A percentile compares a stretch with the other conserved stretches of the same genome.
Conservation (phyloP, 2,329 filamentous ascomycete species). For the Aspergillus ustus region DNA sequence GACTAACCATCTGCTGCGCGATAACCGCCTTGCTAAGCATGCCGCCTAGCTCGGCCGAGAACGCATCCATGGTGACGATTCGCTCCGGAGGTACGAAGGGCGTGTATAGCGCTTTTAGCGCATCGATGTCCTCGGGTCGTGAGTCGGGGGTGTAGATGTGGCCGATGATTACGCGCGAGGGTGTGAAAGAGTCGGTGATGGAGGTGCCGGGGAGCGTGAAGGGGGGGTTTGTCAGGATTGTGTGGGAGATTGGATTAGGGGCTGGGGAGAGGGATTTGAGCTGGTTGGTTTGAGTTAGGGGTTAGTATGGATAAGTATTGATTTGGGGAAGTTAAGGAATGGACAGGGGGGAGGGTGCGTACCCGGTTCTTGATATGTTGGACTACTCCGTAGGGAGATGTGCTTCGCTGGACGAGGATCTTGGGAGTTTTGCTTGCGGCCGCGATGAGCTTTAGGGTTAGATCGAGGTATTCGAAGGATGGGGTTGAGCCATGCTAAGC, state of each 20-base stretch:
- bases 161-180: conserved; percentile 26
- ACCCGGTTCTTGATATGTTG: conserved; percentile 25
- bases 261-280: conserved; percentile 21
- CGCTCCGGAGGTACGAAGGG: conserved; percentile 24
- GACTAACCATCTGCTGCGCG: conserved; percentile 24
- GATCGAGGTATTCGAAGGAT: conserved; percentile 13
- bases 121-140: conserved; percentile 19
- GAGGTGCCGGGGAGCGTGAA: conserved; percentile 24
- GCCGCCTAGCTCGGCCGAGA: conserved; percentile 23
- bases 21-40: conserved; percentile 21
- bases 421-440: conserved; percentile 24
- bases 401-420: conserved; percentile 27
- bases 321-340: not conserved
- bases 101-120: conserved; percentile 24
- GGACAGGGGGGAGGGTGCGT: not conserved
- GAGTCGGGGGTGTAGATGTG: conserved; percentile 24
- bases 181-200: conserved; percentile 19
- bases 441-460: conserved; percentile 23
- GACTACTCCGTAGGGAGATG: conserved; percentile 24
- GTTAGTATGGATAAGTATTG: not conserved
- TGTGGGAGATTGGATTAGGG: too few species aligned
- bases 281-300: conserved; percentile 11
- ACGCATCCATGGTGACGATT: conserved; percentile 30
- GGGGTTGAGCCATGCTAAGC: not conserved
- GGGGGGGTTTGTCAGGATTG: conserved; percentile 28